phyloP scores from a whole-genome alignment of 306 rosid species.

The Corylus heterophylla region DNA sequence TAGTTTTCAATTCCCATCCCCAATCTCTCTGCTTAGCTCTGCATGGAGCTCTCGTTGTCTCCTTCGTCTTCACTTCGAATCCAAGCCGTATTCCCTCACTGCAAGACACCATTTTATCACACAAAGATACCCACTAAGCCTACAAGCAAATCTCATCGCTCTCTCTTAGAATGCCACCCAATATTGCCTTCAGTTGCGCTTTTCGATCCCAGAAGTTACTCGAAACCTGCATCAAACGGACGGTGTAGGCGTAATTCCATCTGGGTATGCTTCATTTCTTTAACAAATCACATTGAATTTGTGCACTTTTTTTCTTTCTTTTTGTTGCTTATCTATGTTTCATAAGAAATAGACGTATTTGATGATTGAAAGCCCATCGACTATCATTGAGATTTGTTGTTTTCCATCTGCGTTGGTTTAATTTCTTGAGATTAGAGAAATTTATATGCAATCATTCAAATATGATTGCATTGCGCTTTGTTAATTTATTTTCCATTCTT shows the following conservation, averaged over 20 bases:
- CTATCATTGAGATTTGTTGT: not conserved
- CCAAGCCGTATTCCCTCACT: slow-evolving; percentile 31
- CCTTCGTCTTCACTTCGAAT: slow-evolving; percentile 35
- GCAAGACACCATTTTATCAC: slow-evolving; percentile 29
- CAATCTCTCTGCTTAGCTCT: slow-evolving; percentile 17
- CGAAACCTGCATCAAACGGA: slow-evolving; percentile 27
- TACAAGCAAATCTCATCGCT: slow-evolving; percentile 15
- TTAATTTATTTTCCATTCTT: not conserved
- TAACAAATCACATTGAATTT: slow-evolving; percentile 1
- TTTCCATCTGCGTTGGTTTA: not conserved
- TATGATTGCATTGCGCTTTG: not conserved
- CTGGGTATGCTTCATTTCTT: slow-evolving; percentile 47
- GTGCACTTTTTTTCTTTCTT: not conserved
- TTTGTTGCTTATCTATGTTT: not conserved
- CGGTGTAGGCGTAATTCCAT: slow-evolving; percentile 39
- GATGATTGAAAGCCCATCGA: not conserved
- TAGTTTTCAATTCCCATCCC: not conserved
- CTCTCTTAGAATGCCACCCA: slow-evolving; percentile 32
- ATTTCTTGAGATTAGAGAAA: not conserved
- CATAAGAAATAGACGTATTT: not conserved
- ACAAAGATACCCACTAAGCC: slow-evolving; percentile 23
- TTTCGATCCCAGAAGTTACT: slow-evolving; percentile 15
- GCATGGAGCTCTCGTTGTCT: slow-evolving; percentile 63
- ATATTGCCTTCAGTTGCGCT: slow-evolving; percentile 34
- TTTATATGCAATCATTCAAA: not conserved